A percentile compares a stretch with the other conserved stretches of the same genome.
phyloP scores from a whole-genome alignment of 2,329 filamentous ascomycete genomes.

The Curvularia hawaiiensis region DNA sequence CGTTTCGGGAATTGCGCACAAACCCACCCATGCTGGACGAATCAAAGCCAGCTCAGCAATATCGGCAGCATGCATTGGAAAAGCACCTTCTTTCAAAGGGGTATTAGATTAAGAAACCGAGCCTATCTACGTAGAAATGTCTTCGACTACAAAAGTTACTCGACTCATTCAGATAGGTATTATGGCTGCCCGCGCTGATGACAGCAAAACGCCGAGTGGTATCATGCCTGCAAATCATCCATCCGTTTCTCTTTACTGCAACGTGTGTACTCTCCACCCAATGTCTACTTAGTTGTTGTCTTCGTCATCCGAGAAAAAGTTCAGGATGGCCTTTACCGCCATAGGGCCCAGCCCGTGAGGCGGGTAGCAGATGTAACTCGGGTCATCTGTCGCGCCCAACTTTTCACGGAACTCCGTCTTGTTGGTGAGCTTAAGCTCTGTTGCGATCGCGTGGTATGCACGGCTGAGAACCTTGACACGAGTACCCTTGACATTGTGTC shows the following conservation, averaged over 20 bases:
- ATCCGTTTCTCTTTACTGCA: constrained; percentile 15
- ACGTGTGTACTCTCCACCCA: constrained; percentile 9
- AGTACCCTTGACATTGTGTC: constrained; percentile 80
- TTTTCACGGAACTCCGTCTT: constrained; percentile 93
- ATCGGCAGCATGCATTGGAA: background rate
- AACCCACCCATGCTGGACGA: background rate
- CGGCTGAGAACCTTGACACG: constrained; percentile 81
- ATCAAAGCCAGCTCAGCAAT: background rate
- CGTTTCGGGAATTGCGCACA: background rate
- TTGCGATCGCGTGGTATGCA: constrained; percentile 81
- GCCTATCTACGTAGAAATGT: constrained; percentile 13
- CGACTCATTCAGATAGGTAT: constrained; percentile 6
- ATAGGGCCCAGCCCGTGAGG: constrained; percentile 81
- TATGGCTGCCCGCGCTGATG: constrained; percentile 6
- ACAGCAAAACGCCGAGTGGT: constrained; percentile 26
- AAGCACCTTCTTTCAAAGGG: background rate
- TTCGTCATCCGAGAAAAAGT: constrained; percentile 80
- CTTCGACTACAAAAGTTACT: constrained; percentile 8
- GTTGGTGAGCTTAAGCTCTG: constrained; percentile 78
- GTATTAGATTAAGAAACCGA: constrained; percentile 21
- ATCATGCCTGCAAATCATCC: constrained; percentile 21
- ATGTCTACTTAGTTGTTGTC: constrained; percentile 33
- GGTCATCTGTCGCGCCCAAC: constrained; percentile 82
- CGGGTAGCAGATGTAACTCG: constrained; percentile 89
- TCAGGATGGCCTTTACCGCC: constrained; percentile 83